Evolutionary conservation across 2,329 filamentous ascomycete genomes (phyloP).

Genomic region (Botryotinia calthae): DNA sequence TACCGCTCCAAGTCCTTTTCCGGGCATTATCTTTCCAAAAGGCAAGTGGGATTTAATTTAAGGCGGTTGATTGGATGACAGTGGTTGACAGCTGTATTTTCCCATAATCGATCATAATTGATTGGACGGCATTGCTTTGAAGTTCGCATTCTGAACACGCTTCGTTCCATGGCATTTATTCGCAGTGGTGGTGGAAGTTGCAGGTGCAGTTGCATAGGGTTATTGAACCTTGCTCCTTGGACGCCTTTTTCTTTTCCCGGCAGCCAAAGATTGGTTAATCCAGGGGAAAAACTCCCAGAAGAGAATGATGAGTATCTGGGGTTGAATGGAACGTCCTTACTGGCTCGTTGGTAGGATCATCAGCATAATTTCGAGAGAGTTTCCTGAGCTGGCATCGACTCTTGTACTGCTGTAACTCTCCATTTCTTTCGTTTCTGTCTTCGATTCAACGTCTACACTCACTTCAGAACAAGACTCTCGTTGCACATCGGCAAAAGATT

Average conservation of each 20-base stretch:
- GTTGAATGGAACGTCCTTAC: not conserved
- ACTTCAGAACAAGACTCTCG: not conserved
- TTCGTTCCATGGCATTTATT: not conserved
- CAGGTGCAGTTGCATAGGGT: no score
- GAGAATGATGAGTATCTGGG: not conserved
- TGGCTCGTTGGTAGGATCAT: not conserved
- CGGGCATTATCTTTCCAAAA: not conserved
- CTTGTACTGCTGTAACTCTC: not conserved
- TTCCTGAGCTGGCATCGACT: not conserved
- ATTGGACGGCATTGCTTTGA: not conserved
- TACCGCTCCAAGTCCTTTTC: not conserved
- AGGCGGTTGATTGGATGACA: conserved; percentile 4
- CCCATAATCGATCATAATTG: not conserved
- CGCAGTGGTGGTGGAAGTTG: no score
- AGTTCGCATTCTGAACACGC: not conserved
- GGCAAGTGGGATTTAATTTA: conserved; percentile 6
- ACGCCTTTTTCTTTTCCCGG: not conserved
- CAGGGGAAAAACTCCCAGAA: conserved; percentile 1
- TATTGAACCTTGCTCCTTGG: no score
- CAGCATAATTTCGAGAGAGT: not conserved
- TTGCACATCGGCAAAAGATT: not conserved
- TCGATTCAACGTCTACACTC: not conserved
- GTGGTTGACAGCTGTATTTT: not conserved
- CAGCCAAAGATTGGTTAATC: not conserved
- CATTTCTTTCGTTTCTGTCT: not conserved